Percentiles rank a stretch among this genome's conserved stretches.
Evolutionary conservation across 1,139 yeast genomes (phyloP).

Genomic region (Scheffersomyces parashehatae): DNA sequence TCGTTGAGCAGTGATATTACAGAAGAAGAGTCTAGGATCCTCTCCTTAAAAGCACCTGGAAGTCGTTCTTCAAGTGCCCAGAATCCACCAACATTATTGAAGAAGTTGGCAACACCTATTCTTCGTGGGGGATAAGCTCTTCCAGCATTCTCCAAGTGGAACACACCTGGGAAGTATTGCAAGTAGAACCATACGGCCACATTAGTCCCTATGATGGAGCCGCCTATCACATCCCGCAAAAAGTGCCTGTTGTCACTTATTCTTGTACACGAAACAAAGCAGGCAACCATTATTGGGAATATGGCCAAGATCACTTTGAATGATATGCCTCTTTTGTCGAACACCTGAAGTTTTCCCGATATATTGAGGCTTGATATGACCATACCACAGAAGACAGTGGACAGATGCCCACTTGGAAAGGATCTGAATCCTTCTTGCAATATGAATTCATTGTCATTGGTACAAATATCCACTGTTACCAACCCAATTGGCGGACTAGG

Average conservation of each 20-base stretch:
- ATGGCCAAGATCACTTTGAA: constrained; percentile 34
- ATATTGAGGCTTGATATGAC: constrained; percentile 37
- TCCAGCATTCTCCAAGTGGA: constrained; percentile 31
- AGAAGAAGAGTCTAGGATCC: constrained; percentile 14
- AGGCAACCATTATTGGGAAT: constrained; percentile 38
- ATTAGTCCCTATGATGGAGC: constrained; percentile 38
- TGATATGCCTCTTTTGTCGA: constrained; percentile 38
- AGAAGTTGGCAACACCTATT: constrained; percentile 25
- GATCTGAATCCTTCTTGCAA: constrained; percentile 50
- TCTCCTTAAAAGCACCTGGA: constrained; percentile 18
- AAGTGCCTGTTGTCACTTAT: constrained; percentile 53
- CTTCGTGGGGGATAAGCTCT: constrained; percentile 51
- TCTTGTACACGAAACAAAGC: constrained; percentile 42
- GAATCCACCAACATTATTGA: constrained; percentile 32
- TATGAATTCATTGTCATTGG: constrained; percentile 23
- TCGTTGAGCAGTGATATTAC: constrained; percentile 1
- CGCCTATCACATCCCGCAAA: constrained; percentile 42
- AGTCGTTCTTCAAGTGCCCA: constrained; percentile 30
- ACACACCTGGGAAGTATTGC: constrained; percentile 44
- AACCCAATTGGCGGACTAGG: constrained; percentile 18
- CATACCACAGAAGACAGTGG: constrained; percentile 48
- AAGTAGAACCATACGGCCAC: constrained; percentile 36
- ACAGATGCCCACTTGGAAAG: constrained; percentile 55
- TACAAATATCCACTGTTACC: constrained; percentile 38
- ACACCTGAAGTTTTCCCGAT: constrained; percentile 37